Evolutionary conservation across 228 moss, liverwort and hornwort species (phyloP), one percentile per base, ranked within the genome.

Genomic region (Sphagnum magellanicum): DNA sequence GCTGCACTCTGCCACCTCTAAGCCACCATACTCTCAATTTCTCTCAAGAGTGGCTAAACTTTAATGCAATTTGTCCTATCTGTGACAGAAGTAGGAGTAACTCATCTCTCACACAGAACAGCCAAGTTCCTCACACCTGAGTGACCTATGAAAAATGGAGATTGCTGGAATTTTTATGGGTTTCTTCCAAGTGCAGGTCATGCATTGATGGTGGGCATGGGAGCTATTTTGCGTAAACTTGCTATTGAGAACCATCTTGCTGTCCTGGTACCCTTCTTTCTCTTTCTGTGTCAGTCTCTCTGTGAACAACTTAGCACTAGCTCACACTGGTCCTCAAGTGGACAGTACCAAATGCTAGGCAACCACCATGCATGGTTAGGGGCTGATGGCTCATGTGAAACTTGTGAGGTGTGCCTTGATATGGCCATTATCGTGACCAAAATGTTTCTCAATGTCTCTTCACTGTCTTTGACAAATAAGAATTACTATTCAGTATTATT

Each of bases 191-290:
- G 32, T 32, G 62, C 79, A 91, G 91, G 91, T 63, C 91, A 94
- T 78, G 78, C 89, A n/a, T 71, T 89, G 75, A 94, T 94, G 94
- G 77, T 87, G 63, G 80, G 79, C 76, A 68, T 94, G 77, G 86
- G 84, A 48, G 76, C 77, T 57, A 79, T 74, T 49, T 77, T 94
- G 49, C 89, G 89, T 68, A 91, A 84, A 70, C 73, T 94, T 65
- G 89, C 89, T 58, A 61, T 77, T 16, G 76, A 53, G 64, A 80
- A 91, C 63, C 80, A 75, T 71, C 72, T 91, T 67, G 91, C 89
- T 67, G 76, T 94, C 57, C 78, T 94, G 79, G 93, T 93, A 77
- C 8, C 55, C 4, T 55, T 53, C 74, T 51, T 7, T 11, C 46
- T n/a, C 10, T 64, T 61, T 73, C 53, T 52, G 50, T 52, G 6